These are phyloP conservation scores for Aspergillus ochraceus DNA, from an alignment of 2,329 filamentous ascomycete genomes.

Conservation along the genomic window DNA sequence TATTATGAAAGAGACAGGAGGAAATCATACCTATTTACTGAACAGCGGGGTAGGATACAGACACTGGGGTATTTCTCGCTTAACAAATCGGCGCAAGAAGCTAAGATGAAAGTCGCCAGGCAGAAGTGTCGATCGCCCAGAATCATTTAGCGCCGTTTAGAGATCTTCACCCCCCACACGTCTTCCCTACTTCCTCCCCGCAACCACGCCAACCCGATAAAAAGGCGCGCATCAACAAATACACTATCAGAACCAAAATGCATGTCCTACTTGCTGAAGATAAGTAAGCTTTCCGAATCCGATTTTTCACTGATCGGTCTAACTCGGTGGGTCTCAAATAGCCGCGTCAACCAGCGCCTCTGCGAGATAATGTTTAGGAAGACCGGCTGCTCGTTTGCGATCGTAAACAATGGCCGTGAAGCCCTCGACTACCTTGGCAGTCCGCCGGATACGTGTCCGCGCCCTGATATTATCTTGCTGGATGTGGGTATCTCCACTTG, in stretches of 20 bases:
- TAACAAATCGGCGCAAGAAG: background rate
- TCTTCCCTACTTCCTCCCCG: background rate
- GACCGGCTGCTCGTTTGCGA: background rate
- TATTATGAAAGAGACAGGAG: no score
- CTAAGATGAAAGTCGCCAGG: background rate
- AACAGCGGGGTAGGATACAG: background rate
- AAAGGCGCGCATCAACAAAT: background rate
- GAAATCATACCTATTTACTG: no score
- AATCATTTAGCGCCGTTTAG: background rate
- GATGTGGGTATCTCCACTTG: background rate
- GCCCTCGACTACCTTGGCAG: constrained; percentile 3
- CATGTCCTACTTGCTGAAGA: constrained; percentile 8
- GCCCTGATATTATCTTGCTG: constrained; percentile 9
- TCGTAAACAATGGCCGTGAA: constrained; percentile 1
- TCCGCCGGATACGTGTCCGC: background rate
- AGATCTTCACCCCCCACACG: background rate
- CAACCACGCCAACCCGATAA: background rate
- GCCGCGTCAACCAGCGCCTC: background rate
- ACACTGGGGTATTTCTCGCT: background rate
- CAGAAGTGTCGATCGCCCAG: background rate
- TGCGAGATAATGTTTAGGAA: background rate
- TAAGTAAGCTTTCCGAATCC: background rate
- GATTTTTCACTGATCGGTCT: background rate
- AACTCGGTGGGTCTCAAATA: background rate
- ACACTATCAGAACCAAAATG: background rate